These are phyloP conservation scores for Solanum gandarillasii DNA, from an alignment of 257 asterid genomes.

Conservation along the genomic window DNA sequence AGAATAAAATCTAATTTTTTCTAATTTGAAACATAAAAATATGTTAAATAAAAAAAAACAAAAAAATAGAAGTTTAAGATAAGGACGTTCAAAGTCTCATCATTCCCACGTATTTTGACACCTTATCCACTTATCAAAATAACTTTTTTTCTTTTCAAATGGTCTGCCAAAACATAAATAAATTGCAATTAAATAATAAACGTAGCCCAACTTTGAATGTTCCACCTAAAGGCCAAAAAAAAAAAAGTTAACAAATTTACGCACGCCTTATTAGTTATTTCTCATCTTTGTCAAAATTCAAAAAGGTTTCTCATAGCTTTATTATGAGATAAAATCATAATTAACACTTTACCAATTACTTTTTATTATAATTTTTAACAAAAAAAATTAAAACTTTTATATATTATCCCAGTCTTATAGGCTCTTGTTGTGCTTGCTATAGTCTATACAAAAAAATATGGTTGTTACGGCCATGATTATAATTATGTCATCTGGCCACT, in stretches of 20 bases:
- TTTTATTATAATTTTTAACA: not conserved
- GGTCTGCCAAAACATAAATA: not conserved
- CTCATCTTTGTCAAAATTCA: conserved; percentile 6
- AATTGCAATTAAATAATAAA: not conserved
- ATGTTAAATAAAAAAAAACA: not conserved
- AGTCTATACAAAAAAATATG: not conserved
- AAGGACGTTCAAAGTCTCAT: not conserved
- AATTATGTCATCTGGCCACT: not conserved
- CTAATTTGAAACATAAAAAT: not conserved
- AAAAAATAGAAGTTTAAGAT: not conserved
- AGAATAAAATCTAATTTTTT: too few species aligned
- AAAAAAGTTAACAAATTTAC: not conserved
- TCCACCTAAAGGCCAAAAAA: not conserved
- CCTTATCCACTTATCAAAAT: conserved; percentile 8
- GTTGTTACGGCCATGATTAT: not conserved
- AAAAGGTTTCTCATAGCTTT: conserved; percentile 7
- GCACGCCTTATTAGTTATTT: not conserved
- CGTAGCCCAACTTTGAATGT: conserved; percentile 1
- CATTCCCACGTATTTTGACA: conserved; percentile 5
- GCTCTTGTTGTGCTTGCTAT: not conserved
- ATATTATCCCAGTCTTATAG: not conserved
- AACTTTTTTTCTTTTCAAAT: not conserved
- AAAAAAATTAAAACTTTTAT: not conserved
- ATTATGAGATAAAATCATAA: not conserved
- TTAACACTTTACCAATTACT: not conserved